Evolutionary conservation across 495 filamentous ascomycete species (phyloP), one percentile per base, ranked within the genome.

Genomic region (Bombardia bombarda): DNA sequence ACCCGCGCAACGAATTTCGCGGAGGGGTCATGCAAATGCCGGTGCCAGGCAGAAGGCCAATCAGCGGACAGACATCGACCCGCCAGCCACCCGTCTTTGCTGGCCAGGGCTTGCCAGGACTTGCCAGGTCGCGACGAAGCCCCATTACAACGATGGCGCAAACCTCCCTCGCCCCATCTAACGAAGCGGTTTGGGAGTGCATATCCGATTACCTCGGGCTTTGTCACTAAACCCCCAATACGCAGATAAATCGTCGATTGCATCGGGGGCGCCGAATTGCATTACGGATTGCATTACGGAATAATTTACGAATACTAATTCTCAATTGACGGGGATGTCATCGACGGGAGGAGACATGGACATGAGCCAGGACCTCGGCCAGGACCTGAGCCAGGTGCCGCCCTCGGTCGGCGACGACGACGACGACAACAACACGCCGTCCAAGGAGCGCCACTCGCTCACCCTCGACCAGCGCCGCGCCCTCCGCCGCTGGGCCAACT

Each of bases 401-500:
- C n/a, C n/a, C n/a, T n/a, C n/a, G 31, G 20, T 34, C 40, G 55
- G 55, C 36, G 31, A 42, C 32, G 40, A 26, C 14, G 35, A 44
- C 47, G 38, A 47, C 17, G 33, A 28, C 26, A 32, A n/a, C 26
- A 21, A 40, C 20, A 49, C 56, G 28, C 48, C 62, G 24, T 26
- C 60, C 31, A 68, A 63, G 35, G 70, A 74, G 53, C 67, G 70
- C 10, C 67, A 74, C 38, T 72, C 70, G 12, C 58, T 74, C 12
- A 74, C 70, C 9, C 69, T 74, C 40, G 70, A 74, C 50, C 70
- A 74, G 51, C 68, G 70, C 4, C 69, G 70, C 42, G 69, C 70
- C 20, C 65, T 74, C 40, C 69, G 70, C 1, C 65, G 70, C 30
- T 74, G 70, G 70, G 70, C 70, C 38, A 64, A 66, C 38, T 63